These are phyloP conservation scores for Rhodotorula mucilaginosa DNA, from an alignment of 1,284 basidiomycete genomes.

Conservation along the genomic window DNA sequence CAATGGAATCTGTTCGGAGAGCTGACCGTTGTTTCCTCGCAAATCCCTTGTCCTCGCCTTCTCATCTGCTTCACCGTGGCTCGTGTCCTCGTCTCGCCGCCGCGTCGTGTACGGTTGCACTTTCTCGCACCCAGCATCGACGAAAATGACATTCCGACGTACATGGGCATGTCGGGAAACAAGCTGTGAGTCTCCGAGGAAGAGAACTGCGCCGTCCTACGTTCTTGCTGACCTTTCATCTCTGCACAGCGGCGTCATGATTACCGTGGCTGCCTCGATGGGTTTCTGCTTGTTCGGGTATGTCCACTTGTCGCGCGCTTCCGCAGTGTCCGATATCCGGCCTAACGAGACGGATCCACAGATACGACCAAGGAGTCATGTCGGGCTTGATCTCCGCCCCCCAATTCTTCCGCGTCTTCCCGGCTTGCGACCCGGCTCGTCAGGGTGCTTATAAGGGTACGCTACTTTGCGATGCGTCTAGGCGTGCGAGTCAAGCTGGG, in stretches of 20 bases:
- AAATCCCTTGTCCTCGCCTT: too few relatives aligned
- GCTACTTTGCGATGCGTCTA: background rate
- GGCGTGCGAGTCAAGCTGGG: too few relatives aligned
- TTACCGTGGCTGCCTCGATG: constrained; percentile 27
- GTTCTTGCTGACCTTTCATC: background rate
- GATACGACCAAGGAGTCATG: constrained; percentile 36
- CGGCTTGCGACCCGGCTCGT: constrained; percentile 18
- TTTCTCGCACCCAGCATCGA: constrained; percentile 8
- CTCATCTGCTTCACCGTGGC: too few relatives aligned
- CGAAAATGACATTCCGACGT: constrained; percentile 17
- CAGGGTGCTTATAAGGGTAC: constrained; percentile 21
- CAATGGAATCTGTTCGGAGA: too few relatives aligned
- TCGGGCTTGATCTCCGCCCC: constrained; percentile 26
- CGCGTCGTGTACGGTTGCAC: background rate
- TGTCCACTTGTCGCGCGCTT: background rate
- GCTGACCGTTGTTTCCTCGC: too few relatives aligned
- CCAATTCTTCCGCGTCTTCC: constrained; percentile 32
- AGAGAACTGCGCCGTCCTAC: background rate
- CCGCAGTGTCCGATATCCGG: background rate
- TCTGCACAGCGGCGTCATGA: background rate
- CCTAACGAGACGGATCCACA: constrained; percentile 15
- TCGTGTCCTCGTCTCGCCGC: background rate
- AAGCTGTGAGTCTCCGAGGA: constrained; percentile 9
- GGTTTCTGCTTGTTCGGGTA: constrained; percentile 34
- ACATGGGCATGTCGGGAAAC: constrained; percentile 21